Percentiles rank a stretch among this genome's conserved stretches.
These are phyloP conservation scores for Phytophthora palmivora DNA, from an alignment of 352 stramenopile genomes.

Conservation along the genomic window DNA sequence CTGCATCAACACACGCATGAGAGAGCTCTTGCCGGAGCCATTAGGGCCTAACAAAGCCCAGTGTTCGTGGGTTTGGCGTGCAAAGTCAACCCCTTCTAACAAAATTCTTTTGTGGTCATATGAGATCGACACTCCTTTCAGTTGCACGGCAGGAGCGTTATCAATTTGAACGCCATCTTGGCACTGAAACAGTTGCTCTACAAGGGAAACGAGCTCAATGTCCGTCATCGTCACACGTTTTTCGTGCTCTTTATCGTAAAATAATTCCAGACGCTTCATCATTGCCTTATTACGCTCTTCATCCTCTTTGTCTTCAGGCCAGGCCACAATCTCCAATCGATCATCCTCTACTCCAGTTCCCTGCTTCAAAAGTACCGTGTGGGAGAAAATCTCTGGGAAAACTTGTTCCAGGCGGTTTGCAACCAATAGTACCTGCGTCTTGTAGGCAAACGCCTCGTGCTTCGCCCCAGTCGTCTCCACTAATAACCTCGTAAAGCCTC, in stretches of 20 bases:
- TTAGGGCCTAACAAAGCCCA: constrained; percentile 79
- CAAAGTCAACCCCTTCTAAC: constrained; percentile 61
- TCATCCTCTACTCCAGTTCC: constrained; percentile 3
- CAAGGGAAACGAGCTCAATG: constrained; percentile 39
- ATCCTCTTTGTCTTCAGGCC: constrained; percentile 36
- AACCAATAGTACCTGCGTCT: constrained; percentile 89
- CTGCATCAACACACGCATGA: constrained; percentile 79
- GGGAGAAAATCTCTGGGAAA: constrained; percentile 77
- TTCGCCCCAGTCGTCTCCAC: constrained; percentile 84
- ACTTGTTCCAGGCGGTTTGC: constrained; percentile 92
- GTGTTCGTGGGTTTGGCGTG: constrained; percentile 58
- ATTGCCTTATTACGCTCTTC: constrained; percentile 42
- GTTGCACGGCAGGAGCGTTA: constrained; percentile 34
- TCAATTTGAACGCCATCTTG: background rate
- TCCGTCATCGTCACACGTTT: constrained; percentile 45
- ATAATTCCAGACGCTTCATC: constrained; percentile 42
- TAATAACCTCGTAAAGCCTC: constrained; percentile 90
- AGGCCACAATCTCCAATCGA: constrained; percentile 48
- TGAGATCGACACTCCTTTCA: constrained; percentile 64
- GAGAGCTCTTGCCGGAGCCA: constrained; percentile 78
- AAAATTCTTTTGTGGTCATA: constrained; percentile 58
- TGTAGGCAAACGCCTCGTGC: constrained; percentile 82
- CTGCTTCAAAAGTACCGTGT: constrained; percentile 60
- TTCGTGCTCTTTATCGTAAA: constrained; percentile 46
- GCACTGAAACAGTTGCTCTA: constrained; percentile 50